Evolutionary conservation across 2,329 filamentous ascomycete genomes (phyloP), one percentile per base, ranked within the genome.

Genomic region (Ilyonectria destructans): DNA sequence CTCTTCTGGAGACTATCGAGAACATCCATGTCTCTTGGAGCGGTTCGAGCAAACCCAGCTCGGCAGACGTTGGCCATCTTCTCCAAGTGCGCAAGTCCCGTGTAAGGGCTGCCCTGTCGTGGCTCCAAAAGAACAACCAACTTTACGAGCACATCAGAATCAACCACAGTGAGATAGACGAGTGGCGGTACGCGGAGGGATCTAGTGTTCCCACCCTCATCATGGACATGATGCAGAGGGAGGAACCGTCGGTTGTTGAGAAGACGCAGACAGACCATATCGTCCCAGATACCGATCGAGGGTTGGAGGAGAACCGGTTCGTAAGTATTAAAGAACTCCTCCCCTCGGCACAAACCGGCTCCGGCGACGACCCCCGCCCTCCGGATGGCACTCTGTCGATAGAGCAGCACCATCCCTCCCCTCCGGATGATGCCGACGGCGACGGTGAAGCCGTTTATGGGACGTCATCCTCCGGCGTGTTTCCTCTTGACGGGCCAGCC

Each of bases 11-110:
- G 54, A 2, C 57, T 3, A 46, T 58, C 17, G 54, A 64, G 45
- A 64, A 64, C 45, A 64, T 64, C 46, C 45, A 64, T 9, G 46
- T 64, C 3, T 64, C 54, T 40, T 64, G 54, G 62, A 65, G 62
- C 19, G 62, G 62, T 9, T 3, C 62, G 3, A 58, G 13, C 8
- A 58, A 10, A 3, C 48, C 63, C 4, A 33, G 17, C 19, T 2
- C 49, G 2, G 40, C 37, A 13, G 63, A 61, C 2, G 48, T 66
- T 1, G 37, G 57, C 13, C 1, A 6, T 6, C 63, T 66, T 40
- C 49, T 61, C 4, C 49, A 55, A 9, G 63, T 66, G 21, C 37
- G 58, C 2, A 62, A 62, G 46, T 58, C 52, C 6, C 51, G 40
- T 4, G 19, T 60, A 2, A 21, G 0, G 57, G 43, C 52, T 9